These are phyloP conservation scores for Irpex rosettiformis DNA, from an alignment of 1,284 basidiomycete species.

Conservation along the genomic window DNA sequence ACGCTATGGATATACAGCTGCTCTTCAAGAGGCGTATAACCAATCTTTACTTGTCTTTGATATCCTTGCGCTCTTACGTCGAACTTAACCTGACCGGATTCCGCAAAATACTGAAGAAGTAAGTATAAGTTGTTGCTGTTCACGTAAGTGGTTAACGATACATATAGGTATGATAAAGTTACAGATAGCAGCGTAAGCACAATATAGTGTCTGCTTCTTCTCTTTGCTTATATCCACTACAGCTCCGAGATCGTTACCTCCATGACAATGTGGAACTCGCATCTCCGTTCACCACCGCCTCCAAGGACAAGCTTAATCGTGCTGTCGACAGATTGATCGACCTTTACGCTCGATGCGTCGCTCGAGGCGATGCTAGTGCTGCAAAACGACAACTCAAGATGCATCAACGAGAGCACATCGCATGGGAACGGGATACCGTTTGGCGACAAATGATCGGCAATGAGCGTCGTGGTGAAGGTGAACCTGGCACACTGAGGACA, in stretches of 20 bases:
- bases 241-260: conserved; percentile 85
- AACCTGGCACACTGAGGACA: conserved; percentile 30
- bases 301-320: conserved; percentile 65
- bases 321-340: conserved; percentile 63
- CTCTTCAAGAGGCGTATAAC: conserved; percentile 92
- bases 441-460: conserved; percentile 98
- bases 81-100: conserved; percentile 95
- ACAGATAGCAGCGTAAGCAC: conserved; percentile 71
- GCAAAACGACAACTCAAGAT: conserved; percentile 84
- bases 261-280: conserved; percentile 69
- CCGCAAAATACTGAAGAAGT: conserved; percentile 97
- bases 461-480: conserved; percentile 67
- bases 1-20: conserved; percentile 85
- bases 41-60: conserved; percentile 79
- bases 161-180: conserved; percentile 90
- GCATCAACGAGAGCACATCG: conserved; percentile 90
- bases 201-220: too few relatives aligned
- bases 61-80: conserved; percentile 89
- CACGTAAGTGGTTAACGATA: too few relatives aligned
- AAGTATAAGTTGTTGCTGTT: conserved; percentile 24
- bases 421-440: conserved; percentile 93
- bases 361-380: conserved; percentile 65
- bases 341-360: conserved; percentile 87
- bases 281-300: conserved; percentile 62
- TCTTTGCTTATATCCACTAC: conserved; percentile 3